These are phyloP conservation scores for Ganoderma lucidum DNA, from an alignment of 1,284 basidiomycete genomes.

Conservation along the genomic window DNA sequence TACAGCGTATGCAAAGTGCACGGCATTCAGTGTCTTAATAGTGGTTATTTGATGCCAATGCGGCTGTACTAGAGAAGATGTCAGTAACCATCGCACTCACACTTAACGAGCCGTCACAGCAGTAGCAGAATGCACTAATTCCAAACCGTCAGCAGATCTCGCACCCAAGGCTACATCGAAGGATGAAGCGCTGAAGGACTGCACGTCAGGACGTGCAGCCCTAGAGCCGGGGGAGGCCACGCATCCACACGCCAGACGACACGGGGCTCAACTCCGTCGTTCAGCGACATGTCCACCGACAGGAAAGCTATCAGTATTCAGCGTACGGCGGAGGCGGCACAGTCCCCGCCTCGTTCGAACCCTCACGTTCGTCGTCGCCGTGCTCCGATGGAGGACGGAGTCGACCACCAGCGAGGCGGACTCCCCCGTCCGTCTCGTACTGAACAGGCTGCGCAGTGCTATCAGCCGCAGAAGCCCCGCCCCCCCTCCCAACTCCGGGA, in stretches of 20 bases:
- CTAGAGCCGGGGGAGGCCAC: too few species aligned
- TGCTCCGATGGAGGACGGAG: neutral
- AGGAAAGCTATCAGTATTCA: neutral
- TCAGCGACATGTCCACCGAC: neutral
- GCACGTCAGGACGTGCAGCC: too few species aligned
- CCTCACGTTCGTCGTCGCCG: neutral
- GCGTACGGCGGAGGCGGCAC: neutral
- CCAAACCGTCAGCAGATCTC: too few species aligned
- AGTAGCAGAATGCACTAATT: too few species aligned
- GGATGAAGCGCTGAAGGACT: too few species aligned
- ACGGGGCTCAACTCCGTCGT: neutral
- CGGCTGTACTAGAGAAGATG: too few species aligned
- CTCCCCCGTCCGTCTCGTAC: constrained; percentile 2
- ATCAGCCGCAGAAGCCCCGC: neutral
- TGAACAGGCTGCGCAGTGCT: neutral
- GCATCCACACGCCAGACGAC: neutral
- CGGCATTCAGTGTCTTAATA: too few species aligned
- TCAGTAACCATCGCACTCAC: too few species aligned
- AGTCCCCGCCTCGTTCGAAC: neutral
- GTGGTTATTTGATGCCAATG: too few species aligned
- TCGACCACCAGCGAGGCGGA: neutral
- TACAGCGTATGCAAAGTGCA: too few species aligned
- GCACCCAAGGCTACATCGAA: too few species aligned
- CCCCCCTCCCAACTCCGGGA: neutral
- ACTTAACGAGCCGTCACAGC: too few species aligned